Conservation (phyloP, 2,329 filamentous ascomycete species). For the Calcarisporium arbuscula region DNA sequence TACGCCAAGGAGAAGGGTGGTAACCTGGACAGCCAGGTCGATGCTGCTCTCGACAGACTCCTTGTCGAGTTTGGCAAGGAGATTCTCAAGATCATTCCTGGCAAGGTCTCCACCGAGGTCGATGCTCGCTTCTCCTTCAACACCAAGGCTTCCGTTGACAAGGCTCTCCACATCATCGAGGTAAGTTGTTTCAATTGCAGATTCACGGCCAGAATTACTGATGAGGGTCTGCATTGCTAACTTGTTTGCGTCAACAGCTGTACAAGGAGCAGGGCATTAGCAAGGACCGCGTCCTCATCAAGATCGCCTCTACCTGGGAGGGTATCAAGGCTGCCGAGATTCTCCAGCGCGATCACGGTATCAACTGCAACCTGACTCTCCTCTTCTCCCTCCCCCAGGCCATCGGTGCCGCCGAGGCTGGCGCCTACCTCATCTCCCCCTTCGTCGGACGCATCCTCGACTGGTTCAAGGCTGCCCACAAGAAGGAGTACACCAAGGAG, state of each 20-base stretch:
- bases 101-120: constrained; percentile 98
- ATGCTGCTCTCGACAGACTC: constrained; percentile 84
- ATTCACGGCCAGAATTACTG: constrained; percentile 4
- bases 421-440: constrained; percentile 95
- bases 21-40: constrained; percentile 73
- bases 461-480: constrained; percentile 95
- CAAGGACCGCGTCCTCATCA: constrained; percentile 96
- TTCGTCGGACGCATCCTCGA: constrained; percentile 99
- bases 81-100: constrained; percentile 93
- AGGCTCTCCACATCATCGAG: constrained; percentile 95
- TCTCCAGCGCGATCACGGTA: constrained; percentile 87
- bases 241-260: constrained; percentile 49
- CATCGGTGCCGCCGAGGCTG: constrained; percentile 90
- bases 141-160: constrained; percentile 83
- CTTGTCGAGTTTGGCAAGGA: constrained; percentile 97
- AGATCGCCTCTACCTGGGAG: constrained; percentile 99
- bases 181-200: constrained; percentile 42
- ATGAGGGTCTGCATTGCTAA: constrained; percentile 9
- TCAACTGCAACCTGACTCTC: constrained; percentile 98
- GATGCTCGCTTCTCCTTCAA: constrained; percentile 95
- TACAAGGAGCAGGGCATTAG: constrained; percentile 88
- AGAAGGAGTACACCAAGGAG: constrained; percentile 85
- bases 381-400: constrained; percentile 97
- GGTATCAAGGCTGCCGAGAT: constrained; percentile 98
- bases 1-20: constrained; percentile 75